A percentile compares a stretch with the other conserved stretches of the same genome.
Conservation (phyloP, 2,329 filamentous ascomycete species). For the Purpureocillium lavendulum region DNA sequence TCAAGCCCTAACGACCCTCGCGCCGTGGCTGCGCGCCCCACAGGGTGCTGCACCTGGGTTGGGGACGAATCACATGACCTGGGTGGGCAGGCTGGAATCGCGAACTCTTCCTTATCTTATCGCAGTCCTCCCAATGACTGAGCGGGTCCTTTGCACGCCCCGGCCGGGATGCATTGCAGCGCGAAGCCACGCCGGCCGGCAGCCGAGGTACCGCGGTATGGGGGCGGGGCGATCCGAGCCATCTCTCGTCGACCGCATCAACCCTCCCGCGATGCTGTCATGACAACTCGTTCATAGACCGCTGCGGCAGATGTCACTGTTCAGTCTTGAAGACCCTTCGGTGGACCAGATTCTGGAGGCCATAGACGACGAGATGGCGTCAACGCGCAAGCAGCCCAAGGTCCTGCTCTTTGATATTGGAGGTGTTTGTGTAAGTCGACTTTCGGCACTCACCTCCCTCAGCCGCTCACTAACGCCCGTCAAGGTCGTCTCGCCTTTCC, state of each 20-base stretch:
- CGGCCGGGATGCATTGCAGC: too few relatives aligned
- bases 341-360: constrained; percentile 18
- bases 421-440: constrained; percentile 78
- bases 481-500: constrained; percentile 84
- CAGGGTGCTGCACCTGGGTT: constrained; percentile 19
- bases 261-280: too few relatives aligned
- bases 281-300: neutral
- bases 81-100: too few relatives aligned
- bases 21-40: constrained; percentile 13
- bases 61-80: constrained; percentile 30
- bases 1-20: constrained; percentile 28
- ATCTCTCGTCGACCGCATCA: neutral
- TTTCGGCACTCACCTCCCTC: neutral
- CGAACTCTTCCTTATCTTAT: too few relatives aligned
- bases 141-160: too few relatives aligned
- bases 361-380: constrained; percentile 28
- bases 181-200: neutral
- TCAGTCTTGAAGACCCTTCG: constrained; percentile 2
- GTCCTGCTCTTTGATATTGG: constrained; percentile 91
- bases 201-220: constrained; percentile 8
- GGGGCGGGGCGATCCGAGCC: neutral
- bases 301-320: constrained; percentile 1
- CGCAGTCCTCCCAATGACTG: too few relatives aligned
- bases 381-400: constrained; percentile 43
- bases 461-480: neutral